Conservation (phyloP, 495 filamentous ascomycete species). For the Neurospora hispaniola region DNA sequence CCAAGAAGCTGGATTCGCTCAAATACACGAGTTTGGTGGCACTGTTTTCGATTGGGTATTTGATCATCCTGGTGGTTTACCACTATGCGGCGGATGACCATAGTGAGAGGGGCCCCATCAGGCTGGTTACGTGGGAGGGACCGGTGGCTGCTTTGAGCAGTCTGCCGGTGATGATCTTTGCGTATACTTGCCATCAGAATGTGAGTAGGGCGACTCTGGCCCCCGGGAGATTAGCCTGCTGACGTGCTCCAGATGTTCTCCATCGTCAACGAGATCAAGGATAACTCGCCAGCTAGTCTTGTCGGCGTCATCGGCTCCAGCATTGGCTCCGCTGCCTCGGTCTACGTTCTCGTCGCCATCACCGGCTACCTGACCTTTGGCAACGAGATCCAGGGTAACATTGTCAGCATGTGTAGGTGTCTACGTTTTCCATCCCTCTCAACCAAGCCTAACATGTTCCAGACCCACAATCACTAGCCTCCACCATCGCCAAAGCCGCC, state of each 20-base stretch:
- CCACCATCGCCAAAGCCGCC: conserved; percentile 86
- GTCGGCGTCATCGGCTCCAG: conserved; percentile 70
- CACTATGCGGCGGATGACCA: conserved; percentile 78
- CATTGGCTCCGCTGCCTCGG: conserved; percentile 65
- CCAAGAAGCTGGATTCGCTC: conserved; percentile 81
- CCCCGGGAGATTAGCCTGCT: background rate
- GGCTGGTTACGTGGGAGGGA: conserved; percentile 66
- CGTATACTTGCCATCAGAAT: conserved; percentile 98
- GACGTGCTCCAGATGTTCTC: conserved; percentile 75
- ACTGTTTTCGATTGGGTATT: conserved; percentile 83
- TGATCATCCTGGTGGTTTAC: conserved; percentile 83
- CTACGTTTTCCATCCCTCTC: background rate
- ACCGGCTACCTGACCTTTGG: conserved; percentile 95
- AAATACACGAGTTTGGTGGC: conserved; percentile 96
- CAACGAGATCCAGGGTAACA: conserved; percentile 76
- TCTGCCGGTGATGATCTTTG: conserved; percentile 92
- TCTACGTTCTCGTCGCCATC: conserved; percentile 87
- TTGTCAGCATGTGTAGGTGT: conserved; percentile 75
- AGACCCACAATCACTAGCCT: conserved; percentile 66
- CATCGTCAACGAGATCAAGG: conserved; percentile 84
- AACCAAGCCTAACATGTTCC: conserved; percentile 6
- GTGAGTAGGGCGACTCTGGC: conserved; percentile 34
- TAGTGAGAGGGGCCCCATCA: conserved; percentile 58
- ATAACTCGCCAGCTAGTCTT: conserved; percentile 69
- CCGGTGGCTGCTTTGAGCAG: conserved; percentile 68